Evolutionary conservation across 495 filamentous ascomycete genomes (phyloP), one percentile per base, ranked within the genome.

Genomic region (Aspergillus olivimuriae): DNA sequence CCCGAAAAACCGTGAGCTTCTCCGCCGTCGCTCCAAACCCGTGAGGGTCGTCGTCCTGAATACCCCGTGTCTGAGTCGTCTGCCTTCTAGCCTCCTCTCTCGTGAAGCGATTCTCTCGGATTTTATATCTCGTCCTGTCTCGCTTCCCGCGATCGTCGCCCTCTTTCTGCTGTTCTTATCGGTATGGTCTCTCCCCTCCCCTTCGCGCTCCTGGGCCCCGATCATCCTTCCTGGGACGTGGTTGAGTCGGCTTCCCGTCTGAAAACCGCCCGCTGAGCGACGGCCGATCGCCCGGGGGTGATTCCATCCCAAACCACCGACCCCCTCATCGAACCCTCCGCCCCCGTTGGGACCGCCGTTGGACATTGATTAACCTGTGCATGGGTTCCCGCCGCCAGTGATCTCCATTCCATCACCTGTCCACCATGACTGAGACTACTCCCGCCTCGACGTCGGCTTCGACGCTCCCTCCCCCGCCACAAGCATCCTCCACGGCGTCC

Each of bases 341-440:
- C 39, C 34, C 44, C 48, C 44, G 34, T 23, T 39, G 43, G 41
- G n/a, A 38, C 53, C 40, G 46, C 34, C 44, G 45, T 38, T 33
- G 28, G 48, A 51, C 48, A 42, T 38, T 46, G 15, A 34, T 34
- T 49, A 37, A 50, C 47, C 38, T 53, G 35, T 48, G 24, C 5
- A 28, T 26, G 50, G 44, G 46, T 52, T 34, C 35, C 45, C 45
- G 33, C 30, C 50, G 51, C 41, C 34, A 47, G 44, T 44, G 45
- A 51, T 51, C 47, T 54, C 43, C 37, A 22, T 51, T 50, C 15
- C 15, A 4, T 19, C 21, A 20, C 35, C 44, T 37, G 49, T 52
- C 56, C 62, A 64, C 62, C 57, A 88, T 88, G 84, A 76, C 83
- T 63, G 84, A 88, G 53, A 79, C 73, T 68, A 72, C 70, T 50